These are phyloP conservation scores for Medicago arabica DNA, from an alignment of 306 rosid species.

Conservation along the genomic window DNA sequence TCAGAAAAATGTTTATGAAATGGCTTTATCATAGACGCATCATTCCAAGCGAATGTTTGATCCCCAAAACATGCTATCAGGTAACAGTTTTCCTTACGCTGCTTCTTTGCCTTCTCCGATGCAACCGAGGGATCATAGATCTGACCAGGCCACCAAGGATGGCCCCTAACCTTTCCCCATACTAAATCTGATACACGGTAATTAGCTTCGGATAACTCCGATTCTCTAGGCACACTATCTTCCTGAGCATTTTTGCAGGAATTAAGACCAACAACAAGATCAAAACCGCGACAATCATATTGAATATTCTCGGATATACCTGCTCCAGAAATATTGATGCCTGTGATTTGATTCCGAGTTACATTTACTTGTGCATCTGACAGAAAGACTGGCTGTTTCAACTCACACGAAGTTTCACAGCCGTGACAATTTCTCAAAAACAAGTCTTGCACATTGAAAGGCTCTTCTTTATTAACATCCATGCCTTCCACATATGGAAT, in stretches of 20 bases:
- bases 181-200: conserved; percentile 65
- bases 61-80: conserved; percentile 82
- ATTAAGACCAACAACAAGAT: conserved; percentile 62
- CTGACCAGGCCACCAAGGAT: conserved; percentile 99
- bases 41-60: conserved; percentile 85
- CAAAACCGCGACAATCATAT: conserved; percentile 37
- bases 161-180: conserved; percentile 89
- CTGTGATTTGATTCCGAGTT: conserved; percentile 35
- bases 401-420: conserved; percentile 23
- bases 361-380: conserved; percentile 41
- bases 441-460: conserved; percentile 28
- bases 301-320: conserved; percentile 26
- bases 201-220: conserved; percentile 42
- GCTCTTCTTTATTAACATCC: conserved; percentile 11
- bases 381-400: conserved; percentile 37
- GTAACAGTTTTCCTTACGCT: conserved; percentile 56
- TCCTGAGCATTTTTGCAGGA: conserved; percentile 40
- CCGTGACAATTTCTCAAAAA: background rate
- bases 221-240: conserved; percentile 33
- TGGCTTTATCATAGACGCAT: conserved; percentile 67
- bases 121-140: conserved; percentile 71
- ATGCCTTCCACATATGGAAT: conserved; percentile 32
- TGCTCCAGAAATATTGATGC: conserved; percentile 10
- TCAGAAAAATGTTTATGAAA: conserved; percentile 64
- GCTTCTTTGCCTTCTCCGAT: conserved; percentile 69